Base-by-base conservation (phyloP, 2,329 filamentous ascomycete genomes). In the Trichophyton simii region DNA sequence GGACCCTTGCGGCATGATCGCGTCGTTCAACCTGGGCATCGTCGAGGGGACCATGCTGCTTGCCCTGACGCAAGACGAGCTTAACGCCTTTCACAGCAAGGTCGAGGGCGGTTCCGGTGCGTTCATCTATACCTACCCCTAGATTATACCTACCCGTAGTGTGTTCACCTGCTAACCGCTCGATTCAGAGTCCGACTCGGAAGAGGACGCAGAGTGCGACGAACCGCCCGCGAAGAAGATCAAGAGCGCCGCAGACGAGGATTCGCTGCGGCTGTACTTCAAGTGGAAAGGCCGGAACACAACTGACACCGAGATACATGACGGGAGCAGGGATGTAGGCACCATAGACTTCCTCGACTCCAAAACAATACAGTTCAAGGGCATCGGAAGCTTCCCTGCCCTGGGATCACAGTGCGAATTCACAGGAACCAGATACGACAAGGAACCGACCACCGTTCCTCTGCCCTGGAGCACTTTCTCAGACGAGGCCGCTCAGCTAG, bases 41-140 rank as follows among this genome's bases (percentile, higher is more conserved):
- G 8, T 66, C n/a, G 64, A 66, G 55, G 65, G 65, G 3, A 65
- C 64, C 5, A 66, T 66, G 64, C 36, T 65, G 3, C 60, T 66
- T 25, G 63, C 63, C 11, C 7, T 58, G n/a, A 57, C 60, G 36
- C 58, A 62, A 31, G 20, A 41, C 3, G 57, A 63, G 15, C 48
- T 64, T 6, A 31, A 60, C 28, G 58, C 34, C 20, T 61, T 62
- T 28, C 48, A 62, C n/a, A 25, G 22, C 25, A 60, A 31, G 52
- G 48, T 36, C 58, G 36, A 54, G 28, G 15, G 36, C 18, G 22
- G n/a, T 6, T 8, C 41, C 18, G 46, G 58, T 52, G 18, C 25
- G 46, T 34, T 9, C 22, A 22, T 22, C 22, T 22, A 22, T 3
- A 2, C 2, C 22, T 22, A 3, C 22, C 22, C 22, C 22, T 22